phyloP scores from a whole-genome alignment of 2,329 filamentous ascomycete species.

The Hymenoscyphus scutula region DNA sequence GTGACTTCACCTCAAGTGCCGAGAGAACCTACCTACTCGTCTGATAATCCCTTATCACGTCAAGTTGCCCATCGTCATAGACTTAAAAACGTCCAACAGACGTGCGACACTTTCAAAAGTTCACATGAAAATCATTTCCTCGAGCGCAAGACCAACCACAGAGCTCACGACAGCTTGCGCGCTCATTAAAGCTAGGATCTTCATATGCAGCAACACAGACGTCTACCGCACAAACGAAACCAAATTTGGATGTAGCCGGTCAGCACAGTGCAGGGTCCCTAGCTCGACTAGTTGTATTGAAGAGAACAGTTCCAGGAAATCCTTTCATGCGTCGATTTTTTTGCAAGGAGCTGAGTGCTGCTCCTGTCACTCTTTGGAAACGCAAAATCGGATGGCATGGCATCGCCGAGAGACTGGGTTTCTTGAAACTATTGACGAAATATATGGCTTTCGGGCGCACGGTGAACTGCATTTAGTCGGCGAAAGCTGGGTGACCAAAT shows the following conservation, averaged over 20 bases:
- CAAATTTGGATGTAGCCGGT: background rate
- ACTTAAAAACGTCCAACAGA: background rate
- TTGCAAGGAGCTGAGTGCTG: too few species aligned
- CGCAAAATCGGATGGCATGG: too few species aligned
- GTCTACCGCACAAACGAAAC: background rate
- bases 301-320: too few species aligned
- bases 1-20: background rate
- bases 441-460: too few species aligned
- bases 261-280: too few species aligned
- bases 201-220: background rate
- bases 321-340: too few species aligned
- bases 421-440: too few species aligned
- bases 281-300: too few species aligned
- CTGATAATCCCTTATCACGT: background rate
- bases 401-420: too few species aligned
- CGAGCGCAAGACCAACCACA: background rate
- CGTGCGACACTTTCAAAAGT: background rate
- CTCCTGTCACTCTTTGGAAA: too few species aligned
- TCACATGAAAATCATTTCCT: background rate
- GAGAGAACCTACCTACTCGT: background rate
- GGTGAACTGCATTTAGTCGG: too few species aligned
- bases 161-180: background rate
- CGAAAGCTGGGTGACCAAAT: too few species aligned
- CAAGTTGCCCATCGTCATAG: background rate
- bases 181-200: background rate